Evolutionary conservation across 75 land plant genomes (phyloP).

Genomic region (Larix kaempferi): DNA sequence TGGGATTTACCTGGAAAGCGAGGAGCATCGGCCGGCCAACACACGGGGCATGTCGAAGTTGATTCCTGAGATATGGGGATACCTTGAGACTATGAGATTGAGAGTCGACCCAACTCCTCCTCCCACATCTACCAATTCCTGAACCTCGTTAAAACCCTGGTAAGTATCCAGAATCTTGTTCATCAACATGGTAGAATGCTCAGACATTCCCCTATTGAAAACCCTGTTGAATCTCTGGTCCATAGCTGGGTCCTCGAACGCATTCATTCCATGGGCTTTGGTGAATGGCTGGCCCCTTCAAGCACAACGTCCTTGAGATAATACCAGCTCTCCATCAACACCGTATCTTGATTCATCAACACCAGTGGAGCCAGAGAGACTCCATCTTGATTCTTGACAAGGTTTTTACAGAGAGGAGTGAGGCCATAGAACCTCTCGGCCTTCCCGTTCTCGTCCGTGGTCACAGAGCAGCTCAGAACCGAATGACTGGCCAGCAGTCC

Average conservation of each 20-base stretch:
- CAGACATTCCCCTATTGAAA: slow-evolving; percentile 31
- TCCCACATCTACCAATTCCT: slow-evolving; percentile 34
- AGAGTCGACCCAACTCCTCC: slow-evolving; percentile 38
- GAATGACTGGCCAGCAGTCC: slow-evolving; percentile 26
- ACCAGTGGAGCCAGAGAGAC: slow-evolving; percentile 22
- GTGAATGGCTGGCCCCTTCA: slow-evolving; percentile 24
- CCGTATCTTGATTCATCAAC: slow-evolving; percentile 20
- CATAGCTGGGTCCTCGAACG: slow-evolving; percentile 14
- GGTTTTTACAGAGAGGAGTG: slow-evolving; percentile 21
- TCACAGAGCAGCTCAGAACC: slow-evolving; percentile 17
- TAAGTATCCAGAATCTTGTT: slow-evolving; percentile 21
- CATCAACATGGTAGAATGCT: slow-evolving; percentile 16
- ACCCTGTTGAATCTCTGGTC: slow-evolving; percentile 14
- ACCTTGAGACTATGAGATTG: slow-evolving; percentile 20
- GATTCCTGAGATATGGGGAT: slow-evolving; percentile 34
- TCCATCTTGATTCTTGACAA: slow-evolving; percentile 20
- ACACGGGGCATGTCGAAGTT: slow-evolving; percentile 54
- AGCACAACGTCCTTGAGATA: slow-evolving; percentile 18
- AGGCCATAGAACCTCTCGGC: slow-evolving; percentile 23
- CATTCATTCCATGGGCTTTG: slow-evolving; percentile 32
- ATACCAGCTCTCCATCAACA: slow-evolving; percentile 25
- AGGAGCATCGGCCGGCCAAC: slow-evolving; percentile 21
- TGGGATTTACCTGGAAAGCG: slow-evolving; percentile 6
- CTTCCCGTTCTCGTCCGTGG: neutral
- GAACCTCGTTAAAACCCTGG: slow-evolving; percentile 23